These are phyloP conservation scores for Hypoxylon sp. DNA, from an alignment of 2,329 filamentous ascomycete genomes.

Conservation along the genomic window DNA sequence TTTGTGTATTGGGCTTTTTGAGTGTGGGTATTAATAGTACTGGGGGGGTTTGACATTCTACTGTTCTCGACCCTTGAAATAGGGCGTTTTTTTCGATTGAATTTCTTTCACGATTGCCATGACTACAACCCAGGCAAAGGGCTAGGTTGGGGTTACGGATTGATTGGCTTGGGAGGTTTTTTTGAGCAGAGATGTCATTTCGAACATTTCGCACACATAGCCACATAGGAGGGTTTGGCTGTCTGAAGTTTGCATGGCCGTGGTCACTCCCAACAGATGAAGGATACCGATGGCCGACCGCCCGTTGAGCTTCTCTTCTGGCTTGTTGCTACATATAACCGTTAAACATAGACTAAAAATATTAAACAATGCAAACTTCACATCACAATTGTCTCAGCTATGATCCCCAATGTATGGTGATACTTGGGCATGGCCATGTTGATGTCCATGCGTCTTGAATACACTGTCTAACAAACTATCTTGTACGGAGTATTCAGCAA, in stretches of 20 bases:
- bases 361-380: slow-evolving; percentile 46
- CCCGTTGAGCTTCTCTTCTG: slow-evolving; percentile 25
- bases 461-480: background rate
- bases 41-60: slow-evolving; percentile 40
- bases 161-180: slow-evolving; percentile 26
- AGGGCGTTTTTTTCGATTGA: slow-evolving; percentile 40
- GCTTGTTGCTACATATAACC: slow-evolving; percentile 39
- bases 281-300: slow-evolving; percentile 18
- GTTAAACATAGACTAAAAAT: slow-evolving; percentile 48
- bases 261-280: slow-evolving; percentile 15
- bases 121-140: slow-evolving; percentile 45
- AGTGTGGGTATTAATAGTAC: slow-evolving; percentile 36
- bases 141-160: slow-evolving; percentile 35
- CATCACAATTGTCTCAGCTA: background rate
- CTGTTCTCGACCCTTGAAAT: slow-evolving; percentile 40
- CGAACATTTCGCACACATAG: slow-evolving; percentile 20
- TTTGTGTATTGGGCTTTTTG: slow-evolving; percentile 15
- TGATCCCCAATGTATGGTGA: background rate
- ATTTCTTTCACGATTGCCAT: slow-evolving; percentile 51
- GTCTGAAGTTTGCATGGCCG: slow-evolving; percentile 40
- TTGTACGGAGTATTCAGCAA: background rate
- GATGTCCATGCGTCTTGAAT: background rate
- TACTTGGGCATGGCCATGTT: background rate
- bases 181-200: slow-evolving; percentile 28
- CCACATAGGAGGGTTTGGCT: slow-evolving; percentile 31